These are phyloP conservation scores for Neoarthrinium moseri DNA, from an alignment of 2,329 filamentous ascomycete species.

Conservation along the genomic window DNA sequence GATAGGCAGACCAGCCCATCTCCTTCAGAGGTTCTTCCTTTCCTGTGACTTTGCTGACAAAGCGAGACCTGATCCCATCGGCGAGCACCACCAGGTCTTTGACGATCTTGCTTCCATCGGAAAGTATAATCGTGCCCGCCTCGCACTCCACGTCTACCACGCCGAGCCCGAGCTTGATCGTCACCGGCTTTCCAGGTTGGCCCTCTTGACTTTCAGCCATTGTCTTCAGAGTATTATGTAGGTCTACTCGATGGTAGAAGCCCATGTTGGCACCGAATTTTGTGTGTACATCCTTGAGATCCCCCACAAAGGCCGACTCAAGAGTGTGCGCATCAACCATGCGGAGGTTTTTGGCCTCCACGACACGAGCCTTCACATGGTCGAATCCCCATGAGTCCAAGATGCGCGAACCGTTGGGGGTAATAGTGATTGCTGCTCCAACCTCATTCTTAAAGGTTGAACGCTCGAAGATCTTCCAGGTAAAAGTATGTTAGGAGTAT, in stretches of 20 bases:
- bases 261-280: conserved; percentile 11
- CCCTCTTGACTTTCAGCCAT: conserved; percentile 6
- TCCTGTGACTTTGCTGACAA: conserved; percentile 9
- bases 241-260: conserved; percentile 11
- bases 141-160: conserved; percentile 11
- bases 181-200: conserved; percentile 1
- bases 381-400: conserved; percentile 35
- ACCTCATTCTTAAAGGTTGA: conserved; percentile 34
- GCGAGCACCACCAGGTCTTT: conserved; percentile 28
- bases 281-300: background rate
- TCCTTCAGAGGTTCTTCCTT: conserved; percentile 3
- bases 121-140: conserved; percentile 3
- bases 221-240: conserved; percentile 8
- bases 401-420: conserved; percentile 35
- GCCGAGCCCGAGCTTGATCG: conserved; percentile 1
- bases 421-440: conserved; percentile 37
- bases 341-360: conserved; percentile 19
- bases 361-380: conserved; percentile 24
- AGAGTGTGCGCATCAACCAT: conserved; percentile 24
- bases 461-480: conserved; percentile 32
- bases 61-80: conserved; percentile 19
- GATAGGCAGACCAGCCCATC: conserved; percentile 12
- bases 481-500: background rate
- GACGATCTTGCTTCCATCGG: conserved; percentile 3
- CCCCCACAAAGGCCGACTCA: conserved; percentile 10